These are phyloP conservation scores for Candida boleticola DNA, from an alignment of 805 yeast species.

Conservation along the genomic window DNA sequence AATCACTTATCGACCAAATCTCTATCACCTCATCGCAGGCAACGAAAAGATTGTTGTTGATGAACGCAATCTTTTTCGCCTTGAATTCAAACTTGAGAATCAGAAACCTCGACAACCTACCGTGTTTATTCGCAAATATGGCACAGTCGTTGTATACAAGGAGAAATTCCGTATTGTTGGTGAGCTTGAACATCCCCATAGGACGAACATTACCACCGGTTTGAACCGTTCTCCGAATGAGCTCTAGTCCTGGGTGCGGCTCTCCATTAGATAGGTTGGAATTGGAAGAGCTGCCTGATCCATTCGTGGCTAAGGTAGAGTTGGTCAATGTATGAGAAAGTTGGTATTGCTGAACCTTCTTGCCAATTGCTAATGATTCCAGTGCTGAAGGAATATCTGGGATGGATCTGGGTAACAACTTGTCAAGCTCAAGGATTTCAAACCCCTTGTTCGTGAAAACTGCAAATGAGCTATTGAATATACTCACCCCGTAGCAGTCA, in stretches of 20 bases:
- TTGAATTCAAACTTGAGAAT: conserved; percentile 43
- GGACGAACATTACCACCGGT: conserved; percentile 45
- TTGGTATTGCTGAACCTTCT: conserved; percentile 4
- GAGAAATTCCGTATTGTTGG: conserved; percentile 51
- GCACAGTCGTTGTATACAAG: conserved; percentile 72
- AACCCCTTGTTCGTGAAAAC: conserved; percentile 67
- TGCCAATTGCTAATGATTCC: conserved; percentile 4
- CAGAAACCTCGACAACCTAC: conserved; percentile 47
- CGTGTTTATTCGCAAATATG: conserved; percentile 58
- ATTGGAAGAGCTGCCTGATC: conserved; percentile 20
- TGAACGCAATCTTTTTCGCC: conserved; percentile 35
- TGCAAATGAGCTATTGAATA: conserved; percentile 65
- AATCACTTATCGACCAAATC: conserved; percentile 56
- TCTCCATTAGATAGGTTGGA: conserved; percentile 1
- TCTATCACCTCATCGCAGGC: conserved; percentile 69
- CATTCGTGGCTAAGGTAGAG: conserved; percentile 10
- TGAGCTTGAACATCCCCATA: conserved; percentile 61
- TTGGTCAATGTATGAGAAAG: conserved; percentile 12
- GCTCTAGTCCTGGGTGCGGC: conserved; percentile 25
- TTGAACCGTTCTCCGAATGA: conserved; percentile 38
- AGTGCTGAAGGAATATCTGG: conserved; percentile 45
- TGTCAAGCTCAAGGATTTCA: conserved; percentile 60
- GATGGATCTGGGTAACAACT: conserved; percentile 52
- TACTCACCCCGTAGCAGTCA: conserved; percentile 59
- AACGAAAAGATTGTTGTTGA: conserved; percentile 35